Evolutionary conservation across 2,329 filamentous ascomycete species (phyloP).

Genomic region (Hirsutella thompsonii): DNA sequence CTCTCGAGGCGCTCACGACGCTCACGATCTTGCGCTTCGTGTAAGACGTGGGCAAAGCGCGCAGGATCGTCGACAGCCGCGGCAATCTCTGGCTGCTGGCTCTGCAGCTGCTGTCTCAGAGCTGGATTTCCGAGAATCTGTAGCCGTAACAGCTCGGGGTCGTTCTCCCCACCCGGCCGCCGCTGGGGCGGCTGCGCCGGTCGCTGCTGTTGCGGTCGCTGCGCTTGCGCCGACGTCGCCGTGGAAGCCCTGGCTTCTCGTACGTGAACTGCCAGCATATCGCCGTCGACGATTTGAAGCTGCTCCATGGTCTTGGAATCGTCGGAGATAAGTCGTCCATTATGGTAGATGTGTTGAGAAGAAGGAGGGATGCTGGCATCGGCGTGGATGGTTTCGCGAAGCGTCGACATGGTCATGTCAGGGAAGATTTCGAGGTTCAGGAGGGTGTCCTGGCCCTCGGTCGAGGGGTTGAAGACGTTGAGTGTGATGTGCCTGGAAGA

Average conservation of each 20-base stretch:
- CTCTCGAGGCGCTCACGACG: conserved; percentile 62
- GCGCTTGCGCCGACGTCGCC: conserved; percentile 24
- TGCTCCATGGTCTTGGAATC: conserved; percentile 71
- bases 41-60: conserved; percentile 62
- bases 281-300: conserved; percentile 70
- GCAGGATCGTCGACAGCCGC: conserved; percentile 62
- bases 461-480: conserved; percentile 64
- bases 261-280: conserved; percentile 85
- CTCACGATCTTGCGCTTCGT: conserved; percentile 55
- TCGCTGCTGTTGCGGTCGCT: conserved; percentile 16
- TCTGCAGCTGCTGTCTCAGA: conserved; percentile 56
- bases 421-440: conserved; percentile 71
- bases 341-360: conserved; percentile 79
- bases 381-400: conserved; percentile 79
- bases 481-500: conserved; percentile 68
- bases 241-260: conserved; percentile 41
- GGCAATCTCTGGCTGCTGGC: conserved; percentile 64
- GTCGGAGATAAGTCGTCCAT: conserved; percentile 68
- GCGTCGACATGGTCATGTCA: conserved; percentile 69
- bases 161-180: conserved; percentile 29
- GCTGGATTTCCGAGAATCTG: conserved; percentile 70
- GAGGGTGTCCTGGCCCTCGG: conserved; percentile 56
- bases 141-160: conserved; percentile 72
- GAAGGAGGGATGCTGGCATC: conserved; percentile 62
- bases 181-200: conserved; percentile 17